phyloP scores from a whole-genome alignment of 2,329 filamentous ascomycete genomes.

The Colletotrichum sidae region DNA sequence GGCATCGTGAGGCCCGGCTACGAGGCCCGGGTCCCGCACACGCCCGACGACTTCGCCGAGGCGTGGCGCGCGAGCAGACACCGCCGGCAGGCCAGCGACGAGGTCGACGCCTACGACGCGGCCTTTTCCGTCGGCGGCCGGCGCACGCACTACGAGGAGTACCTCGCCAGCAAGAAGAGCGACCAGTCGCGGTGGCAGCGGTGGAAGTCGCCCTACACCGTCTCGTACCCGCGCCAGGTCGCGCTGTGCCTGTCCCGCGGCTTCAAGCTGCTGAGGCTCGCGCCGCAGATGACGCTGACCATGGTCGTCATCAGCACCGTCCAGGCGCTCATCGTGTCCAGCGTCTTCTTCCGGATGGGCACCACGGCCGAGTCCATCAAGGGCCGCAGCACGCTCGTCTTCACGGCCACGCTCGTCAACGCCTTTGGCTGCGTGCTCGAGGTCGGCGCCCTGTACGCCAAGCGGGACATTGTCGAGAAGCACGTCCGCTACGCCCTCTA shows the following conservation, averaged over 20 bases:
- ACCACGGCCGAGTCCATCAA: constrained; percentile 69
- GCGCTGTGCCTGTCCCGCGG: constrained; percentile 40
- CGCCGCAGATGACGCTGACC: constrained; percentile 38
- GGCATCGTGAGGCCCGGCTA: constrained; percentile 48
- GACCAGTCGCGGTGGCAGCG: constrained; percentile 28
- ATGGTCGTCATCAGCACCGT: constrained; percentile 54
- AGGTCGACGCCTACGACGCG: constrained; percentile 20
- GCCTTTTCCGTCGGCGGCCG: constrained; percentile 12
- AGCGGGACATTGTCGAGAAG: constrained; percentile 46
- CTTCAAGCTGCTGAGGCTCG: constrained; percentile 35
- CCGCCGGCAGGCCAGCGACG: neutral
- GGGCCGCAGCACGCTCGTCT: constrained; percentile 47
- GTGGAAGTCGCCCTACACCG: constrained; percentile 39
- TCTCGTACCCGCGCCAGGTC: constrained; percentile 40
- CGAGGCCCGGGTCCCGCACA: constrained; percentile 48
- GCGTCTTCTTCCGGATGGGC: constrained; percentile 73
- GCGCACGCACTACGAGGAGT: constrained; percentile 26
- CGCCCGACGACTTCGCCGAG: constrained; percentile 52
- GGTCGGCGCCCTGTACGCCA: constrained; percentile 45
- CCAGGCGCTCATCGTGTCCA: constrained; percentile 74
- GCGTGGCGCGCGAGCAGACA: constrained; percentile 45
- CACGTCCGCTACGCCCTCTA: constrained; percentile 49
- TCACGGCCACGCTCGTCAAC: constrained; percentile 53
- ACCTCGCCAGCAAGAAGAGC: constrained; percentile 21
- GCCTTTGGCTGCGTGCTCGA: constrained; percentile 56